Conservation (phyloP, 129 eudicot species). For the Ambrosia artemisiifolia region DNA sequence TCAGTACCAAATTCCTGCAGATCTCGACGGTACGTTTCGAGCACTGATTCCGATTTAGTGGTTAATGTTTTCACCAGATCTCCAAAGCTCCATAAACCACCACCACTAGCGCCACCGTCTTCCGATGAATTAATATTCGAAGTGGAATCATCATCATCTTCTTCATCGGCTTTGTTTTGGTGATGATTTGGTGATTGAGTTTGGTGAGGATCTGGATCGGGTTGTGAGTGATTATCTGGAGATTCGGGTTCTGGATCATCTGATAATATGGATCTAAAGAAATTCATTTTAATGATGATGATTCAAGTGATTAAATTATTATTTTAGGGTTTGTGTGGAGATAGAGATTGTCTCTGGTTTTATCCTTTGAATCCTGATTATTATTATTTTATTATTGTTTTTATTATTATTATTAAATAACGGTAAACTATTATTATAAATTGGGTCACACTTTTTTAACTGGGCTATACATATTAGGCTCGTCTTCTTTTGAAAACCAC, state of each 20-base stretch:
- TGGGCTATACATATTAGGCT: not conserved
- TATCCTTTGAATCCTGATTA: not conserved
- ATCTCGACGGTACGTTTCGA: slow-evolving; percentile 81
- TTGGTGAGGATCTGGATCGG: slow-evolving; percentile 31
- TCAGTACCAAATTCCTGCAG: slow-evolving; percentile 70
- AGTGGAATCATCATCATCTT: slow-evolving; percentile 29
- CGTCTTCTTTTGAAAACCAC: not conserved
- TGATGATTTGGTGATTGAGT: slow-evolving; percentile 10
- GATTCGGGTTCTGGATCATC: slow-evolving; percentile 66
- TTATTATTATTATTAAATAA: not conserved
- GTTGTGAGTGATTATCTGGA: slow-evolving; percentile 15
- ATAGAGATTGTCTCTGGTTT: not conserved
- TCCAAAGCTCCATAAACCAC: slow-evolving; percentile 66
- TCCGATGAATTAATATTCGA: slow-evolving; percentile 30
- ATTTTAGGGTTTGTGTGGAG: slow-evolving; percentile 24
- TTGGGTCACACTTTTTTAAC: not conserved
- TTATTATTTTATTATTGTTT: too few relatives aligned
- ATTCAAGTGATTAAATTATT: slow-evolving; percentile 1
- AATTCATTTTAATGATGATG: slow-evolving; percentile 45
- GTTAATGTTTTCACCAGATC: slow-evolving; percentile 59
- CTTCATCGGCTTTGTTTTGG: slow-evolving; percentile 18
- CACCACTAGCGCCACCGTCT: slow-evolving; percentile 8
- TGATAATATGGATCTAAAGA: slow-evolving; percentile 77
- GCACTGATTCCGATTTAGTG: slow-evolving; percentile 68
- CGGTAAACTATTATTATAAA: not conserved